Evolutionary conservation across 2,329 filamentous ascomycete species (phyloP).

Genomic region (Pseudogymnoascus sp.): DNA sequence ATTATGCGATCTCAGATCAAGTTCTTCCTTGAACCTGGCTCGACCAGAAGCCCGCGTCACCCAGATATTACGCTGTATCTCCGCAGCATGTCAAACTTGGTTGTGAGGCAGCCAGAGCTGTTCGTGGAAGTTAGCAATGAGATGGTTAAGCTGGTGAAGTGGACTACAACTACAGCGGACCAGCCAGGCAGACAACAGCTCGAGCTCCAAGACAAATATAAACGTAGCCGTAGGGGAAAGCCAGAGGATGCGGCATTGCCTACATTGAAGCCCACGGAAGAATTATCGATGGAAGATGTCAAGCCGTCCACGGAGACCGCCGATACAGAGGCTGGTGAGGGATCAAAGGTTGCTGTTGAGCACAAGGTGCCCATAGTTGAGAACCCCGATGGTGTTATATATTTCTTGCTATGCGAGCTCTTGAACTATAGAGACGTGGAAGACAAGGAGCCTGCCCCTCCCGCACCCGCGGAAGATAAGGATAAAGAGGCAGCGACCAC

Average conservation of each 20-base stretch:
- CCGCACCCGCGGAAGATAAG: constrained; percentile 21
- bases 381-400: constrained; percentile 87
- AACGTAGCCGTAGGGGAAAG: constrained; percentile 14
- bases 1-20: constrained; percentile 87
- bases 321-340: constrained; percentile 55
- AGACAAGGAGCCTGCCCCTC: constrained; percentile 54
- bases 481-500: constrained; percentile 20
- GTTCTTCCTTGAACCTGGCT: constrained; percentile 55
- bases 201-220: constrained; percentile 9
- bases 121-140: constrained; percentile 87
- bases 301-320: constrained; percentile 51
- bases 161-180: constrained; percentile 33
- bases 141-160: constrained; percentile 64
- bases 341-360: constrained; percentile 54
- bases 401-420: constrained; percentile 87
- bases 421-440: constrained; percentile 88
- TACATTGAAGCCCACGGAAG: constrained; percentile 28
- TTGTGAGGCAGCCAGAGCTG: constrained; percentile 70
- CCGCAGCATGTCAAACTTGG: constrained; percentile 67
- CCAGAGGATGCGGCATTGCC: constrained; percentile 26
- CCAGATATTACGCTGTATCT: constrained; percentile 66
- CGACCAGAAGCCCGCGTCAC: constrained; percentile 41
- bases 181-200: constrained; percentile 36
- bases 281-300: constrained; percentile 37
- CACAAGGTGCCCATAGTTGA: constrained; percentile 77